Evolutionary conservation across 2,329 filamentous ascomycete genomes (phyloP).

Genomic region (Thielaviopsis ethacetica): DNA sequence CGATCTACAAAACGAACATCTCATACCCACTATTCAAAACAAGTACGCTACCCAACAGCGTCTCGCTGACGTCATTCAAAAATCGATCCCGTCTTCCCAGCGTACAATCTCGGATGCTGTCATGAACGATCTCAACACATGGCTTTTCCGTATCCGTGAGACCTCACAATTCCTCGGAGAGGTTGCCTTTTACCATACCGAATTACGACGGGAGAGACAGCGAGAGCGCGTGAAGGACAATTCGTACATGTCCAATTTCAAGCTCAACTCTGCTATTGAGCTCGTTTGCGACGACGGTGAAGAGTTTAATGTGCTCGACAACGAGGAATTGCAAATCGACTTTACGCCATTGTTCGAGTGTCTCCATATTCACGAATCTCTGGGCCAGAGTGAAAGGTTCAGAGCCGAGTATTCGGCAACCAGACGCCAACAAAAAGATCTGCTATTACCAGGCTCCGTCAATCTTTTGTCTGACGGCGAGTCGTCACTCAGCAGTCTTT

Average conservation of each 20-base stretch:
- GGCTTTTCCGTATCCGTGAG: constrained; percentile 88
- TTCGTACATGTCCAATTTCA: constrained; percentile 64
- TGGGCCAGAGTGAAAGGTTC: constrained; percentile 86
- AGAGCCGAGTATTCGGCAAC: constrained; percentile 83
- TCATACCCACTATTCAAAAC: constrained; percentile 53
- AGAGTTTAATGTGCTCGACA: constrained; percentile 88
- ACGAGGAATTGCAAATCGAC: constrained; percentile 86
- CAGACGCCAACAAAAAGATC: constrained; percentile 75
- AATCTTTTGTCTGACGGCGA: constrained; percentile 70
- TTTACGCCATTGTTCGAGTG: constrained; percentile 92
- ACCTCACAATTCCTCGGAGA: constrained; percentile 93
- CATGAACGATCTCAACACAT: constrained; percentile 92
- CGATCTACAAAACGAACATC: constrained; percentile 88
- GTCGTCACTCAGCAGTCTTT: constrained; percentile 67
- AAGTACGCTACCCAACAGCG: constrained; percentile 90
- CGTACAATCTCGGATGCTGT: constrained; percentile 90
- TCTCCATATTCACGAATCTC: constrained; percentile 85
- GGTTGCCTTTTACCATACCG: constrained; percentile 91
- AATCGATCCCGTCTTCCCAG: constrained; percentile 83
- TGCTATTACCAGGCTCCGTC: constrained; percentile 63
- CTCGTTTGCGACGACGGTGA: constrained; percentile 88
- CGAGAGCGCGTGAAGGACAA: constrained; percentile 67
- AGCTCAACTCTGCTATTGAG: constrained; percentile 88
- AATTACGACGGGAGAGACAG: constrained; percentile 67
- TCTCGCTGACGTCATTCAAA: constrained; percentile 88